Conservation (phyloP, 73 alveolate species). For the Stentor coeruleus region DNA sequence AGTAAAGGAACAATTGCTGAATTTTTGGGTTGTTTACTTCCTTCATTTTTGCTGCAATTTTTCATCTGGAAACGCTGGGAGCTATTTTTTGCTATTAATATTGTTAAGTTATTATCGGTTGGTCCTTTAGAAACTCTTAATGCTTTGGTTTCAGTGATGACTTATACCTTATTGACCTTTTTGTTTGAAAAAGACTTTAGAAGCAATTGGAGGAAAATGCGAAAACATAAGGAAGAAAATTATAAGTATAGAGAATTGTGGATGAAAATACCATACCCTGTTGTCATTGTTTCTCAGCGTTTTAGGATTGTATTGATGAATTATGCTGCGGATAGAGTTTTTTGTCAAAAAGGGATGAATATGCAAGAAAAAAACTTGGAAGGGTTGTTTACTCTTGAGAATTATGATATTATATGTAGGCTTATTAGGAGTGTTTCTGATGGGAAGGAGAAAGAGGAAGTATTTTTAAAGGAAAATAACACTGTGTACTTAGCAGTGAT, state of each 20-base stretch:
- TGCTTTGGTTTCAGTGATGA: too few relatives aligned
- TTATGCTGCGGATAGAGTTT: background rate
- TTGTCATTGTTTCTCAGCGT: background rate
- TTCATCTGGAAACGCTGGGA: background rate
- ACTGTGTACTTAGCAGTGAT: too few relatives aligned
- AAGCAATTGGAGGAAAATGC: background rate
- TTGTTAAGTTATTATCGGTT: background rate
- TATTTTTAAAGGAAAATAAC: background rate
- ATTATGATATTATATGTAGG: background rate
- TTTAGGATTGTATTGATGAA: background rate
- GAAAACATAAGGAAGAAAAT: background rate
- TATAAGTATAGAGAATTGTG: background rate
- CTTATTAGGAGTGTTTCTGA: background rate
- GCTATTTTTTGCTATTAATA: too few relatives aligned
- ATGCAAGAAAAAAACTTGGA: too few relatives aligned
- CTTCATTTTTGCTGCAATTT: background rate
- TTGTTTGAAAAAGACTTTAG: background rate
- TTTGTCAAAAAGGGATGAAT: too few relatives aligned
- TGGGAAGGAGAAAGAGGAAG: background rate
- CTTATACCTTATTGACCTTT: too few relatives aligned
- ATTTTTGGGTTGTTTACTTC: background rate
- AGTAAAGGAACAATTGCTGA: background rate
- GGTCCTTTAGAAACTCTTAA: background rate
- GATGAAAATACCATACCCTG: background rate
- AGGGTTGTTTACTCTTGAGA: background rate